A percentile compares a stretch with the other conserved stretches of the same genome.
Evolutionary conservation across 192 early-diverging fungal species (phyloP).

Genomic region (Anaeromyces robustus): DNA sequence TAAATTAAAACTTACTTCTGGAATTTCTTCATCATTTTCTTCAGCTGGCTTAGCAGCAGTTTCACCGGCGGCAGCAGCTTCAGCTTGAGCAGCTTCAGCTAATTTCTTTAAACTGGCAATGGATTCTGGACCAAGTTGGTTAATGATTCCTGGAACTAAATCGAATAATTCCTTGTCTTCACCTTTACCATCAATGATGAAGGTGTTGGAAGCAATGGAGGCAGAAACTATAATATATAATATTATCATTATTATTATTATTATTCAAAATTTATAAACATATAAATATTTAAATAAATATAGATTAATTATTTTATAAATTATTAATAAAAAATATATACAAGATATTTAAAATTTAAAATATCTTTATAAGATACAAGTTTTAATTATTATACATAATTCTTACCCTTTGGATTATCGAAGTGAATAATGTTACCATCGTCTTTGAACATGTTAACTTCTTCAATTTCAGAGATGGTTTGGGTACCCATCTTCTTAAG

Average conservation of each 20-base stretch:
- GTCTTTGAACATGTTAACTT: slow-evolving; percentile 97
- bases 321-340: no score
- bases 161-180: slow-evolving; percentile 74
- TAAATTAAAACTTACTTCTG: slow-evolving; percentile 24
- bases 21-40: slow-evolving; percentile 78
- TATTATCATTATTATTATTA: no score
- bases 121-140: slow-evolving; percentile 77
- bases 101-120: slow-evolving; percentile 72
- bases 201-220: slow-evolving; percentile 78
- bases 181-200: slow-evolving; percentile 74
- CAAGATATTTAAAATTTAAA: no score
- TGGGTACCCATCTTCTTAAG: slow-evolving; percentile 86
- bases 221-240: slow-evolving; percentile 28
- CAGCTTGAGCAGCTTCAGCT: slow-evolving; percentile 66
- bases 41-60: slow-evolving; percentile 29
- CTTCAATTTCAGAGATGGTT: slow-evolving; percentile 72
- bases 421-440: slow-evolving; percentile 91
- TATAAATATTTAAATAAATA: no score
- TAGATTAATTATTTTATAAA: no score
- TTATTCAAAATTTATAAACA: no score
- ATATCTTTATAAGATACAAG: no score
- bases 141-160: slow-evolving; percentile 60
- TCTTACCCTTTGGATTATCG: slow-evolving; percentile 63
- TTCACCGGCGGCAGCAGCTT: slow-evolving; percentile 21
- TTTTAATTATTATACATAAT: no score